Base-by-base conservation (phyloP, 805 yeast genomes). In the Saturnispora diversa region DNA sequence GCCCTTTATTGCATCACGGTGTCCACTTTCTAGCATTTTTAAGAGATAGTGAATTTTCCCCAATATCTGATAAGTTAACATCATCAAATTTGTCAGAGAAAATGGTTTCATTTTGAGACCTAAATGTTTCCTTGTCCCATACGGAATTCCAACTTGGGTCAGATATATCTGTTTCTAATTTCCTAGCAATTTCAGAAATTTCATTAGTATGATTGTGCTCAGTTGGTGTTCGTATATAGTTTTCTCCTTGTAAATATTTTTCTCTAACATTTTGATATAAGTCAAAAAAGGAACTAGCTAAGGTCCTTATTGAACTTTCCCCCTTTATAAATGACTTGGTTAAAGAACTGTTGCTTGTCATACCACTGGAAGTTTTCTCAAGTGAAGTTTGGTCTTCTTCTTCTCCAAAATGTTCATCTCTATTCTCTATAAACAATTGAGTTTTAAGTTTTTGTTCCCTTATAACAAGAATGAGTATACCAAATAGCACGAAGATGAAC, bases 401-500 rank as follows among this genome's bases (percentile, higher is more conserved):
- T 32, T 33, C 17, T 12, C 31, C 24, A 17, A 19, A 20, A 9
- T n/a, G n/a, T n/a, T n/a, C n/a, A n/a, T n/a, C n/a, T n/a, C n/a
- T n/a, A n/a, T n/a, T n/a, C n/a, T n/a, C n/a, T n/a, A n/a, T n/a
- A n/a, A n/a, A n/a, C n/a, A n/a, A n/a, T n/a, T n/a, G n/a, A n/a
- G n/a, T 15, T 6, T 11, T 16, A 19, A 37, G 36, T n/a, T 34
- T 37, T 9, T 13, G 2, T 38, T 44, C 45, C 43, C 49, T 37
- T 9, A 45, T 6, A 8, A 40, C 12, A 2, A 52, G 19, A 4
- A 58, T 43, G 0, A 43, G 5, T 13, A 48, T 13, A 8, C 53
- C 58, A 3, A 50, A 19, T 5, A 49, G 3, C 6, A 73, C 35
- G 46, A 74, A 75, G 0, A 68, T 5, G 0, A 65, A 1, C 82